phyloP scores from a whole-genome alignment of 2,329 filamentous ascomycete genomes.

The Chaetomium olivaceum region DNA sequence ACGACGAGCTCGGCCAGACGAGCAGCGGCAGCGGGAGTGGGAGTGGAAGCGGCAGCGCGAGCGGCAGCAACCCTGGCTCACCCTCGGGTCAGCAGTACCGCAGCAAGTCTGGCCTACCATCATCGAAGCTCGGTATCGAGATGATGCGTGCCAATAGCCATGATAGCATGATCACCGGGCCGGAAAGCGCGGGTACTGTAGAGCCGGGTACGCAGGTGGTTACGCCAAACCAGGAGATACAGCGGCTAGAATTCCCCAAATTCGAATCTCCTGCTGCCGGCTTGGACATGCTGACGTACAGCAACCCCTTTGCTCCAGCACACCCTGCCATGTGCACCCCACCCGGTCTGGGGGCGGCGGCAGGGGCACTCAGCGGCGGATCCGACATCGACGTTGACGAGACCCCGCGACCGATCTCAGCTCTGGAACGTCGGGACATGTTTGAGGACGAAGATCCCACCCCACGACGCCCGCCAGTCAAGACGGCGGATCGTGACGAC shows the following conservation, averaged over 20 bases:
- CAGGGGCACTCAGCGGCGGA: constrained; percentile 6
- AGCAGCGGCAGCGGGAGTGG: constrained; percentile 33
- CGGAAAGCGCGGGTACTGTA: constrained; percentile 46
- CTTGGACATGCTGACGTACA: background rate
- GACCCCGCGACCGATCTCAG: constrained; percentile 31
- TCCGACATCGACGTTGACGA: constrained; percentile 25
- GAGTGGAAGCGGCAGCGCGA: constrained; percentile 16
- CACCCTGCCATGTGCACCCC: constrained; percentile 34
- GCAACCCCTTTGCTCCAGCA: background rate
- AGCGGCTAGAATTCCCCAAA: constrained; percentile 34
- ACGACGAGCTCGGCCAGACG: constrained; percentile 74
- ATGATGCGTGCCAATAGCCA: constrained; percentile 98
- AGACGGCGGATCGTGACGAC: constrained; percentile 21
- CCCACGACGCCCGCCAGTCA: constrained; percentile 29
- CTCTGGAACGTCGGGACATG: background rate
- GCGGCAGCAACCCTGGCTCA: constrained; percentile 25
- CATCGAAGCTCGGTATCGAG: constrained; percentile 89
- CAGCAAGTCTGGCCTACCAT: constrained; percentile 62
- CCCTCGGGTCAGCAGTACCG: constrained; percentile 47
- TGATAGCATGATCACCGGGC: constrained; percentile 65
- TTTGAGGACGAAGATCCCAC: constrained; percentile 33
- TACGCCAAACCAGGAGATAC: constrained; percentile 49
- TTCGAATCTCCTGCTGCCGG: background rate
- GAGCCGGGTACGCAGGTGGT: constrained; percentile 56
- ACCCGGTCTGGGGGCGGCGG: constrained; percentile 23